Evolutionary conservation across 2,329 filamentous ascomycete genomes (phyloP), one percentile per base, ranked within the genome.

Genomic region (Onygenales sp.): DNA sequence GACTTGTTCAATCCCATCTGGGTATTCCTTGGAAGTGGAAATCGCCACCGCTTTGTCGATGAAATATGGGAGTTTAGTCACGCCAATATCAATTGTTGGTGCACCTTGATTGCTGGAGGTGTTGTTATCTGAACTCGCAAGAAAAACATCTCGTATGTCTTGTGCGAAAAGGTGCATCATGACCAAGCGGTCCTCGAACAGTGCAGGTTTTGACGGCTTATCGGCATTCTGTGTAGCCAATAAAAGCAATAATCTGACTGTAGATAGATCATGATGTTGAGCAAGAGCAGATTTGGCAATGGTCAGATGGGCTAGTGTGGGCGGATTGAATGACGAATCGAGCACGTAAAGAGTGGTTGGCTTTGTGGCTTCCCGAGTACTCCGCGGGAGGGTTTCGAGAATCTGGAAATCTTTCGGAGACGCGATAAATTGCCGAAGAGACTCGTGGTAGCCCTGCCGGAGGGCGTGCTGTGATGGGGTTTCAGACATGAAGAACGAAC

Each of bases 261-360:
- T 57, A 27, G 61, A 57, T 38, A 53, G 51, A 51, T 55, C 53
- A 6, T 60, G 56, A 41, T 72, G 67, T 44, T 43, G 35, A 39
- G 45, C 66, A 5, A 84, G 58, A 2, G 81, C 80, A 13, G 77
- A 77, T 33, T 71, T 72, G 5, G 77, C 79, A 36, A 85, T 77
- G 21, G 71, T 70, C 14, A 78, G 69, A 61, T 85, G 82, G 8
- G 82, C 82, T 51, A 73, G 69, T 2, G 80, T 82, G 1, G 82
- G 82, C 9, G 82, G 82, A 57, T 85, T 85, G 75, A 84, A 85
- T 27, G 80, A 83, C 0, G 81, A 84, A 63, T 85, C 82, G 45
- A 85, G 73, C 53, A 85, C 80, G 66, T 82, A 82, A 51, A 85
- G 75, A n/a, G 64, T 60, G n/a, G 61, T 59, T 36, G 66, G 61